These are phyloP conservation scores for Blastobotrys aristatus DNA, from an alignment of 1,139 yeast genomes.

Conservation along the genomic window DNA sequence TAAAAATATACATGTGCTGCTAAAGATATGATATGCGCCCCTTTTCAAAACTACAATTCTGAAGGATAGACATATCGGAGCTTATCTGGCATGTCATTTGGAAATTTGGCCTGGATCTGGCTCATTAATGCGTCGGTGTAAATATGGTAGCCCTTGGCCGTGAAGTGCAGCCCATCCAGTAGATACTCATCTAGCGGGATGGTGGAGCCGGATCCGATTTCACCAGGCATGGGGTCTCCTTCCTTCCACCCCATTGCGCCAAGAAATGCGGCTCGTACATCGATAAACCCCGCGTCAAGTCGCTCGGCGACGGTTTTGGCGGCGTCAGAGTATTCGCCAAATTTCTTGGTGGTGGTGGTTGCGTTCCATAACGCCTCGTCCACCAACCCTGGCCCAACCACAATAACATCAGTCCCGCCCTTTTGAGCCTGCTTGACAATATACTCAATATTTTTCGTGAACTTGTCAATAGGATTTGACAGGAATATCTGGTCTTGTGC, in stretches of 20 bases:
- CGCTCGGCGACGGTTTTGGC: constrained; percentile 44
- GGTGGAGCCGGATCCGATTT: constrained; percentile 11
- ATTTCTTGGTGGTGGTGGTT: constrained; percentile 14
- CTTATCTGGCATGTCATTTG: neutral
- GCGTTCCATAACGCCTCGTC: neutral
- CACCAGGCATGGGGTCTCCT: constrained; percentile 20
- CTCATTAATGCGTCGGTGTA: constrained; percentile 39
- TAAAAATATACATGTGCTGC: no score
- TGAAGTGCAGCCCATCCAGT: constrained; percentile 65
- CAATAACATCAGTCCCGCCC: constrained; percentile 43
- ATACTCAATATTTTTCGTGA: constrained; percentile 40
- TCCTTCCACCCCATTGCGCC: constrained; percentile 28
- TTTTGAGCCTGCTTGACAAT: constrained; percentile 34
- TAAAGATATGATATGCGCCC: no score
- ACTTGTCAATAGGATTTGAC: constrained; percentile 43
- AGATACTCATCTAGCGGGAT: constrained; percentile 28
- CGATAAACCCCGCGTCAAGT: constrained; percentile 47
- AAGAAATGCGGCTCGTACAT: constrained; percentile 46
- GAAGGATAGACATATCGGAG: neutral
- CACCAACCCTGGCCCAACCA: constrained; percentile 41
- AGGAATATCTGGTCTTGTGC: constrained; percentile 40
- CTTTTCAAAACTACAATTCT: no score
- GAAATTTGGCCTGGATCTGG: neutral
- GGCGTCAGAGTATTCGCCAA: constrained; percentile 46
- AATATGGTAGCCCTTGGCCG: constrained; percentile 53